Evolutionary conservation across 2,329 filamentous ascomycete genomes (phyloP), one percentile per base, ranked within the genome.

Genomic region (Xylariomycetidae sp.): DNA sequence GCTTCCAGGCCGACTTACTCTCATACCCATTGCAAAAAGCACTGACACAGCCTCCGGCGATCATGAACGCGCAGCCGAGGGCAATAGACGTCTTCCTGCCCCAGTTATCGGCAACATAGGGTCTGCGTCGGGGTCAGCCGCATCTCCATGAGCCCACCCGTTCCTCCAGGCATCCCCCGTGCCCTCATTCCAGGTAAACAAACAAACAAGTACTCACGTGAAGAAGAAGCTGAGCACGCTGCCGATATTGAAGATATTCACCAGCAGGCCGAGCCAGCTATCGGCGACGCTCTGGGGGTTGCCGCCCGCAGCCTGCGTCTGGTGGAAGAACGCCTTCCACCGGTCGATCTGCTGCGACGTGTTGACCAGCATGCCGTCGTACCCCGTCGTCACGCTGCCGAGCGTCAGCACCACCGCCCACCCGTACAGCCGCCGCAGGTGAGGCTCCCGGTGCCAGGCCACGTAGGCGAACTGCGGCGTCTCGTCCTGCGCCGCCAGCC

Each of bases 281-380:
- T 59, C 55, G 9, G 58, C 57, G 6, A 50, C 43, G 24, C 45
- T 67, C 52, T 37, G 70, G 47, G 29, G 63, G 60, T 52, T 73
- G 8, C 12, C 20, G 20, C 20, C 20, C 20, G 12, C 8, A 12
- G 20, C 20, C 30, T 54, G 52, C 0, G 50, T 53, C 28, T 33
- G 37, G 10, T 50, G 47, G 54, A 76, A 76, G 57, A 65, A 73
- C 3, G 49, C 42, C 42, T 68, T 63, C 71, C 72, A 77, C 13
- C 56, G 55, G 38, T 70, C 59, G 48, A 77, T 72, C 53, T 74
- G 67, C 59, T 76, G 72, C 3, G 70, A 73, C 8, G 71, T 74
- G 55, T 77, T 77, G 51, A 76, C 61, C 39, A 76, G 60, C 67
- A 73, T 71, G 35, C 74, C 73, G 56, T 80, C 75, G 49, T 77